Base-by-base conservation (phyloP, 306 rosid species). In the Quillaja saponaria region DNA sequence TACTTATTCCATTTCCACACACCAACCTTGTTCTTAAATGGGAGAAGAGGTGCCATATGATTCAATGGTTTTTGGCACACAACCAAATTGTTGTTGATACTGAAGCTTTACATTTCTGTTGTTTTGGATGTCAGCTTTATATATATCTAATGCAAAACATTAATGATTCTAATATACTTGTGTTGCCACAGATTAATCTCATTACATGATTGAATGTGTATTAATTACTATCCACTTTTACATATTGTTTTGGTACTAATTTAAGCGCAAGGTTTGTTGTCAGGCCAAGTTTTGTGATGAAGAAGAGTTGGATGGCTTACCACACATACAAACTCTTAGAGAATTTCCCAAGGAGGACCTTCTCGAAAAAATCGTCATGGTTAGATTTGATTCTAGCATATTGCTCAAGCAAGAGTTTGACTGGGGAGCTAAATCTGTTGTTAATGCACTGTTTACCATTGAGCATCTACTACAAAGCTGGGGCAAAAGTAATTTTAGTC, bases 331-430 rank as follows among this genome's bases (percentile, higher is more conserved):
- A 65, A 78, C 96, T 76, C 95, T 92, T 15, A 63, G 82, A 72
- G 77, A 84, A 10, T 88, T 89, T 72, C 87, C 94, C 21, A 69
- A 66, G 79, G 79, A 67, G 77, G 88, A 84, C 79, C 95, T 92
- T 44, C 70, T n/a, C 14, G 74, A 70, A 69, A 92, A 92, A 76
- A 87, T 81, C 68, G 86, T 76, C 60, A 62, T 88, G 82, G 90
- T 92, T 68, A 82, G 96, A 69, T 88, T 88, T 74, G 96, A 92
- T 74, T 83, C 96, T 67, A 78, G 77, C 68, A 37, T 78, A 57
- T 60, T 92, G 79, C 77, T 86, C 72, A 70, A 38, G 65, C 79
- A 65, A 45, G 76, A 61, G 55, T 19, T 37, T 41, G 72, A 80
- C 14, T 55, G 49, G 45, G 73, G 55, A 44, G 64, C 54, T 71